Percentiles rank a stretch among this genome's conserved stretches.
Conservation (phyloP, 768 basidiomycete genomes). For the Bullera alba region DNA sequence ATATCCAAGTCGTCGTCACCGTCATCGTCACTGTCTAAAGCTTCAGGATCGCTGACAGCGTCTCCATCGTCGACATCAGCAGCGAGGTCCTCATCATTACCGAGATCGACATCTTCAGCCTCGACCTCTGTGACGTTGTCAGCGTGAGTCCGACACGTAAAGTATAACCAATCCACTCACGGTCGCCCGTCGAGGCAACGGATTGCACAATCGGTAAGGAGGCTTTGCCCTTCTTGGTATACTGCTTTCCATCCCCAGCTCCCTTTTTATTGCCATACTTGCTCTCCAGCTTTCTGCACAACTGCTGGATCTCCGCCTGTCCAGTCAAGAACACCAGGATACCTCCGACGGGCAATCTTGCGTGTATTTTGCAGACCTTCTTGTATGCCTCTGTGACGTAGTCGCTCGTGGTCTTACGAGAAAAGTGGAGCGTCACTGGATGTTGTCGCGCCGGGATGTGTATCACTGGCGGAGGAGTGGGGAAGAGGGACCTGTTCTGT, state of each 20-base stretch:
- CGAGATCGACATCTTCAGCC: constrained; percentile 46
- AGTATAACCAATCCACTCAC: background rate
- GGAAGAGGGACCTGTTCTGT: constrained; percentile 73
- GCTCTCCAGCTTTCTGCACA: constrained; percentile 73
- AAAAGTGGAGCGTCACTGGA: constrained; percentile 92
- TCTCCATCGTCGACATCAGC: constrained; percentile 57
- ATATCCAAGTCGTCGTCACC: constrained; percentile 44
- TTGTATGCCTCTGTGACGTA: constrained; percentile 85
- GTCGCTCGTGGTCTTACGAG: constrained; percentile 71
- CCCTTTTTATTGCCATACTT: constrained; percentile 61
- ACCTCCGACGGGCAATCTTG: constrained; percentile 83
- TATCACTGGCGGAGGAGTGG: constrained; percentile 80
- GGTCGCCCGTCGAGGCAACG: too few species aligned
- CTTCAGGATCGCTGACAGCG: constrained; percentile 57
- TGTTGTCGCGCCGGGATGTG: constrained; percentile 84
- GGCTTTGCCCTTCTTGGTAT: constrained; percentile 62
- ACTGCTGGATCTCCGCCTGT: constrained; percentile 83
- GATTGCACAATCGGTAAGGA: background rate
- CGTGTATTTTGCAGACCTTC: constrained; percentile 86
- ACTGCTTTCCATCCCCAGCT: constrained; percentile 4
- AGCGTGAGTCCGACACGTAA: constrained; percentile 1
- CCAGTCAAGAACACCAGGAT: constrained; percentile 93
- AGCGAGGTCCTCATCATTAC: constrained; percentile 53
- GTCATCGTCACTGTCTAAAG: constrained; percentile 57
- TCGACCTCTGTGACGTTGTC: constrained; percentile 45